A percentile compares a stretch with the other conserved stretches of the same genome.
These are phyloP conservation scores for Aspergillus asperescens DNA, from an alignment of 495 filamentous ascomycete species.

Conservation along the genomic window DNA sequence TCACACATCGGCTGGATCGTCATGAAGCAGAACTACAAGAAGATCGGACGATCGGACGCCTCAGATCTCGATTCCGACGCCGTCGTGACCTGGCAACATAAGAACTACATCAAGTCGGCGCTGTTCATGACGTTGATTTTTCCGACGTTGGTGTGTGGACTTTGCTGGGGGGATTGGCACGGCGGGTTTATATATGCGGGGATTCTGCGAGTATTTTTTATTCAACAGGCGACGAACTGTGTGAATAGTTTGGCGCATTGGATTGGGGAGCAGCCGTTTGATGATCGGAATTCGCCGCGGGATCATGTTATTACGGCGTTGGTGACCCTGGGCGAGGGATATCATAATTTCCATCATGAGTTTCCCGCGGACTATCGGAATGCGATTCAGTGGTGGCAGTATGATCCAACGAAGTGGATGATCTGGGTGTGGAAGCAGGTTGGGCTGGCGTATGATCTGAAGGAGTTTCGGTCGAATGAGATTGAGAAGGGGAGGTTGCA, in stretches of 20 bases:
- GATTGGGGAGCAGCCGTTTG: conserved; percentile 90
- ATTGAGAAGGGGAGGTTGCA: conserved; percentile 91
- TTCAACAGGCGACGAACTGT: conserved; percentile 92
- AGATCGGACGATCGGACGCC: conserved; percentile 82
- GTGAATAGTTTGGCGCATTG: conserved; percentile 92
- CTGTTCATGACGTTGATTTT: conserved; percentile 75
- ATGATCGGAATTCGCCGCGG: conserved; percentile 85
- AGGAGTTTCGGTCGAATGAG: conserved; percentile 84
- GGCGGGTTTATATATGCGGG: conserved; percentile 85
- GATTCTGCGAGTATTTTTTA: conserved; percentile 82
- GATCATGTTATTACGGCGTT: conserved; percentile 86
- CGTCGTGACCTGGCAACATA: conserved; percentile 83
- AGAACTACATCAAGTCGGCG: conserved; percentile 73
- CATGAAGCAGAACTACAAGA: conserved; percentile 75
- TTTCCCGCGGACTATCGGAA: conserved; percentile 95
- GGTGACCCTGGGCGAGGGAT: conserved; percentile 84
- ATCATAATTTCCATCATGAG: conserved; percentile 97
- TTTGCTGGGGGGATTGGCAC: conserved; percentile 73
- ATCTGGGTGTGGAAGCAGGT: conserved; percentile 84
- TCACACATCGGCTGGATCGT: conserved; percentile 84
- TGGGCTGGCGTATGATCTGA: conserved; percentile 80
- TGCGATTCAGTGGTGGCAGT: conserved; percentile 86
- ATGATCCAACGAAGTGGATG: conserved; percentile 91
- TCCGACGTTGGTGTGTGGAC: conserved; percentile 67
- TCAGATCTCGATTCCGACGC: conserved; percentile 81